Evolutionary conservation across 768 basidiomycete species (phyloP).

Genomic region (Hypholoma sublateritium): DNA sequence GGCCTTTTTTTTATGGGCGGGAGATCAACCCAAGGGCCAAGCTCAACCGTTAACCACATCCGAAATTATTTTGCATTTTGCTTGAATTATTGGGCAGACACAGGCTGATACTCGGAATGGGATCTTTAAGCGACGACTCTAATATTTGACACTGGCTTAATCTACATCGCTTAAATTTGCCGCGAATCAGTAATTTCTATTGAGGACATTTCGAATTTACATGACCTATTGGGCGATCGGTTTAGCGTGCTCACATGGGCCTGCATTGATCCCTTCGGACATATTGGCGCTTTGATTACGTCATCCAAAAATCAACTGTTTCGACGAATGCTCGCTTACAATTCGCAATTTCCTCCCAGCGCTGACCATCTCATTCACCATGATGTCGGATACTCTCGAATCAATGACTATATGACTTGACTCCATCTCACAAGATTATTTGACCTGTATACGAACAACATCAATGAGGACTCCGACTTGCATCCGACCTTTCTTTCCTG

Average conservation of each 20-base stretch:
- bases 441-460: background rate
- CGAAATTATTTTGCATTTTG: too few species aligned
- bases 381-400: background rate
- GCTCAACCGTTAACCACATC: too few species aligned
- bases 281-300: background rate
- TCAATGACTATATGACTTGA: background rate
- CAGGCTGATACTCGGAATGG: conserved; percentile 5
- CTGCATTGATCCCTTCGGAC: background rate
- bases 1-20: too few species aligned
- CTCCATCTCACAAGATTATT: background rate
- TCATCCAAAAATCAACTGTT: background rate
- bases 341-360: background rate
- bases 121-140: background rate
- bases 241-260: background rate
- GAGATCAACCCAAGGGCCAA: too few species aligned
- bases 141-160: background rate
- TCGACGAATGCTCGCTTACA: background rate
- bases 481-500: conserved; percentile 9
- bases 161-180: background rate
- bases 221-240: background rate
- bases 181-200: background rate
- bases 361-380: background rate
- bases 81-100: background rate
- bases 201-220: background rate
- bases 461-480: conserved; percentile 9